These are phyloP conservation scores for Phytophthora pini DNA, from an alignment of 352 stramenopile species.

Conservation along the genomic window DNA sequence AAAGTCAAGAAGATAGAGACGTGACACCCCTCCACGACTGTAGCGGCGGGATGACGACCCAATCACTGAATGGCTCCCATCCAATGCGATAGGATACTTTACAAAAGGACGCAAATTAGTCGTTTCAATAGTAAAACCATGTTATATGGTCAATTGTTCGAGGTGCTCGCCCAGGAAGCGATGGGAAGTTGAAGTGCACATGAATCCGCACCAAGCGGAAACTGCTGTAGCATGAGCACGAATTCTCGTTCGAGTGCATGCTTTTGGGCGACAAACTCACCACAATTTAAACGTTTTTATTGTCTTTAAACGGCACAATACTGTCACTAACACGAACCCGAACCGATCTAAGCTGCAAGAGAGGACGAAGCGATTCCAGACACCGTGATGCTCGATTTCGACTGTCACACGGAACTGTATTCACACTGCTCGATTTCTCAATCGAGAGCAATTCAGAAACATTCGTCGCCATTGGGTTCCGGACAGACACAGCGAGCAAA, in stretches of 20 bases:
- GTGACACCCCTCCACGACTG: slow-evolving; percentile 7
- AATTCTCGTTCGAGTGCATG: too few species aligned
- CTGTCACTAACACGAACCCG: too few species aligned
- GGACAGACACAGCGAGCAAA: background rate
- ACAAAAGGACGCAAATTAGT: background rate
- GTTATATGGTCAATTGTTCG: background rate
- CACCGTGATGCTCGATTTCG: background rate
- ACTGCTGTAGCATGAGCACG: too few species aligned
- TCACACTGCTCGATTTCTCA: background rate
- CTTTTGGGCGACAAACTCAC: too few species aligned
- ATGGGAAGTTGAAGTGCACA: slow-evolving; percentile 19
- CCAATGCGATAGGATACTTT: slow-evolving; percentile 1
- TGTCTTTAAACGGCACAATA: too few species aligned
- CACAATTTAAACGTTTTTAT: too few species aligned
- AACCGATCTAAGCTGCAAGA: too few species aligned
- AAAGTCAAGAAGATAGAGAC: background rate
- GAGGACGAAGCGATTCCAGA: background rate
- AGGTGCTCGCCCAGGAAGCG: background rate
- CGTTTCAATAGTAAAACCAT: background rate
- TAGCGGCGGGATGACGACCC: slow-evolving; percentile 10
- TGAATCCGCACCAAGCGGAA: slow-evolving; percentile 10
- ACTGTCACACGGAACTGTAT: background rate
- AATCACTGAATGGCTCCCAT: slow-evolving; percentile 19
- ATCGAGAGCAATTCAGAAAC: background rate
- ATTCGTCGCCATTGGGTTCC: background rate